phyloP scores from a whole-genome alignment of 2,329 filamentous ascomycete genomes.

The Ophiocordyceps australis region DNA sequence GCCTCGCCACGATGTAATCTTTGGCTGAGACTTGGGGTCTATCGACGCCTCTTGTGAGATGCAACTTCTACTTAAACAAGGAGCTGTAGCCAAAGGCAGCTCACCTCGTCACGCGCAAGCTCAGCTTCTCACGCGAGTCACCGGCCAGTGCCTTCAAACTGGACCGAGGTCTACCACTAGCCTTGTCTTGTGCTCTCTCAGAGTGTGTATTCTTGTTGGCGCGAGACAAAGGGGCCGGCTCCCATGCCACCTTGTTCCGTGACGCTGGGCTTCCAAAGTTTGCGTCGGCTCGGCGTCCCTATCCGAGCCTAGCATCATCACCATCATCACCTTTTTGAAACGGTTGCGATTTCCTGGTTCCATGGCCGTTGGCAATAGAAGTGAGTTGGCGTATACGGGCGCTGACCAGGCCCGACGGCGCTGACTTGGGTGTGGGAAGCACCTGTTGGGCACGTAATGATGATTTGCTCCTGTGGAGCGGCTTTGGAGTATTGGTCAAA shows the following conservation, averaged over 20 bases:
- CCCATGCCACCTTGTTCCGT: conserved; percentile 4
- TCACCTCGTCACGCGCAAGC: conserved; percentile 2
- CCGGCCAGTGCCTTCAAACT: no score
- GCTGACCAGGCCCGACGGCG: conserved; percentile 9
- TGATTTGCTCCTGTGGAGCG: conserved; percentile 1
- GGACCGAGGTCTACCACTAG: no score
- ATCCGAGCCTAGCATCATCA: conserved; percentile 10
- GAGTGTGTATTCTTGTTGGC: no score
- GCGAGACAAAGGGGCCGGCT: conserved; percentile 1
- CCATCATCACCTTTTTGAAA: conserved; percentile 4
- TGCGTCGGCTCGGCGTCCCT: conserved; percentile 9
- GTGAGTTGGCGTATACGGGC: conserved; percentile 11
- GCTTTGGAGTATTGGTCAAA: conserved; percentile 2
- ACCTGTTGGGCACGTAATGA: conserved; percentile 2
- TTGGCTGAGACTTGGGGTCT: neutral
- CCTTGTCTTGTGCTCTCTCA: no score
- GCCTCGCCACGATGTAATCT: neutral
- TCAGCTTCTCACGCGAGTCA: conserved; percentile 1
- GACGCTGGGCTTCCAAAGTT: conserved; percentile 9
- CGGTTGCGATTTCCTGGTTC: neutral
- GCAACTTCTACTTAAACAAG: no score
- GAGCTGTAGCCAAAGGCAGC: neutral
- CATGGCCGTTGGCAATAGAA: conserved; percentile 5
- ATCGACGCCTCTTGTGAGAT: no score
- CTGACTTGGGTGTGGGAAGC: conserved; percentile 4